Conservation (phyloP, 176 grass and related monocot species). For the Tuctoria greenei region DNA sequence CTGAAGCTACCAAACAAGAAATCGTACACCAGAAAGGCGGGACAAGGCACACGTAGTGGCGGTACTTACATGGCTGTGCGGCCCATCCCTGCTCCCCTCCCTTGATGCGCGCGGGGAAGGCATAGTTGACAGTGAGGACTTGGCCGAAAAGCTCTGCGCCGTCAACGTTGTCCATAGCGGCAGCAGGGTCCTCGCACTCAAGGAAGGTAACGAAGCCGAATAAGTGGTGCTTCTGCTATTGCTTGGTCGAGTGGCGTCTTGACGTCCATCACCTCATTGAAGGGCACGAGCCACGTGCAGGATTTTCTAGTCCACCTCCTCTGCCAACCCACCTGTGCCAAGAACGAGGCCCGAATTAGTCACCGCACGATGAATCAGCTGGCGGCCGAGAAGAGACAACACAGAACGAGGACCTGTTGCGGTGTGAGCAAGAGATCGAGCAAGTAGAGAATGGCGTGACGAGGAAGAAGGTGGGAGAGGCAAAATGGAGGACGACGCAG, state of each 20-base stretch:
- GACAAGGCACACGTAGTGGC: neutral
- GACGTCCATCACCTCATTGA: conserved; percentile 96
- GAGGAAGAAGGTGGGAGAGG: too few species aligned
- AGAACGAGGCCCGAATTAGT: neutral
- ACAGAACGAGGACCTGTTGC: neutral
- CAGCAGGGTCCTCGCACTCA: conserved; percentile 91
- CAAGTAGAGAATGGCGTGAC: too few species aligned
- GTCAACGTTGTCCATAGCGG: conserved; percentile 99
- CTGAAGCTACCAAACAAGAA: neutral
- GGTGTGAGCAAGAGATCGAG: too few species aligned
- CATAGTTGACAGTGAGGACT: conserved; percentile 94
- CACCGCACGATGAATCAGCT: neutral
- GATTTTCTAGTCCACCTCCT: conserved; percentile 95
- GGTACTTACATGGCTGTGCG: conserved; percentile 75
- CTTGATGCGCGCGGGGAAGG: conserved; percentile 96
- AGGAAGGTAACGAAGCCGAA: conserved; percentile 98
- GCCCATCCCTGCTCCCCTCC: conserved; percentile 98
- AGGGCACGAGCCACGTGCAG: conserved; percentile 93
- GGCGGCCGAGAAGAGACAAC: neutral
- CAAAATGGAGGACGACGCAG: too few species aligned
- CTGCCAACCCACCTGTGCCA: conserved; percentile 71
- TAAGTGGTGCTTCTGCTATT: conserved; percentile 94
- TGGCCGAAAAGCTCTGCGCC: conserved; percentile 87
- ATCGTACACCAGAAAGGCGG: neutral
- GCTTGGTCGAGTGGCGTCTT: conserved; percentile 97